A percentile compares a stretch with the other conserved stretches of the same genome.
phyloP scores from a whole-genome alignment of 2,329 filamentous ascomycete genomes.

The Penicillium sp. region DNA sequence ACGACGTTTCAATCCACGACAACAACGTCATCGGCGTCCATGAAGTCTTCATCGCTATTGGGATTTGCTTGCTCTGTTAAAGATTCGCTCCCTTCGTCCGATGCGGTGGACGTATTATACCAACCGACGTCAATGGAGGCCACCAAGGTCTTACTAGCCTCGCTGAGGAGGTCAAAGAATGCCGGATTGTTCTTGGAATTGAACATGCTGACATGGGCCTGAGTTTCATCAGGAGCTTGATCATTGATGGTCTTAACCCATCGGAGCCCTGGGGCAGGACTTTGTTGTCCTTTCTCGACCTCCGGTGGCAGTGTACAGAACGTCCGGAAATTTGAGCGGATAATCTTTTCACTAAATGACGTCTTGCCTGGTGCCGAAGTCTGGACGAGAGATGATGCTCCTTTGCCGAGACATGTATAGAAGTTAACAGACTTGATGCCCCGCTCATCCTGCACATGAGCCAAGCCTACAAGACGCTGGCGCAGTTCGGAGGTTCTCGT shows the following conservation, averaged over 20 bases:
- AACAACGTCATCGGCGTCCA: conserved; percentile 32
- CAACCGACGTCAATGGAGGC: conserved; percentile 42
- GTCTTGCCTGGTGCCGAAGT: conserved; percentile 23
- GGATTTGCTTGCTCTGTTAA: conserved; percentile 5
- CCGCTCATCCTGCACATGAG: conserved; percentile 63
- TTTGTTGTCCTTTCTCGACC: conserved; percentile 32
- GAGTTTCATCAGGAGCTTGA: conserved; percentile 72
- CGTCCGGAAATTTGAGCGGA: conserved; percentile 65
- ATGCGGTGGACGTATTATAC: conserved; percentile 34
- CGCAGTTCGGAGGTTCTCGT: conserved; percentile 80
- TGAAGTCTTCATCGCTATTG: conserved; percentile 24
- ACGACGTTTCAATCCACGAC: conserved; percentile 26
- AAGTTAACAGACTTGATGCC: conserved; percentile 79
- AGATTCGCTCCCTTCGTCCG: conserved; percentile 8
- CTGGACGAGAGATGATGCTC: conserved; percentile 47
- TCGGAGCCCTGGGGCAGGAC: conserved; percentile 42
- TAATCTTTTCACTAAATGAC: conserved; percentile 37
- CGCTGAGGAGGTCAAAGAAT: conserved; percentile 41
- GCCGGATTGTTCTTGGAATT: conserved; percentile 44
- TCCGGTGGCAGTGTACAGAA: conserved; percentile 80
- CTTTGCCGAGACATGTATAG: conserved; percentile 78
- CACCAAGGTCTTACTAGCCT: conserved; percentile 40
- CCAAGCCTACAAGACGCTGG: conserved; percentile 68
- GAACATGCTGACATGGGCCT: conserved; percentile 68
- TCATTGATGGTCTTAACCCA: conserved; percentile 79